A percentile compares a stretch with the other conserved stretches of the same genome.
phyloP scores from a whole-genome alignment of 2,329 filamentous ascomycete species.

The Xylaria sp. region DNA sequence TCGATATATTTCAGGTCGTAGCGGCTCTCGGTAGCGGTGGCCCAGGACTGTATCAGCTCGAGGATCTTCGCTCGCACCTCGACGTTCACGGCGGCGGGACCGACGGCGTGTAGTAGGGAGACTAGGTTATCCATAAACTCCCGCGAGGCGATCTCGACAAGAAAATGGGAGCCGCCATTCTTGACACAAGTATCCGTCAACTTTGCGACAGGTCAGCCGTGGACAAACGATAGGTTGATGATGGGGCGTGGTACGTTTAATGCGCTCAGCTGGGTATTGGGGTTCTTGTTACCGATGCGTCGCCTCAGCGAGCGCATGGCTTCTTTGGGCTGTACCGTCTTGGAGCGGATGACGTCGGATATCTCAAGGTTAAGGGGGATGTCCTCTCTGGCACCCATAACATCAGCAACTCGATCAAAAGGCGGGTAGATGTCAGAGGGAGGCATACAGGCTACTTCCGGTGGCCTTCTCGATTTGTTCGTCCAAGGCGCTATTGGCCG shows the following conservation, averaged over 20 bases:
- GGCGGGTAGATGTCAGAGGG: background rate
- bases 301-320: conserved; percentile 96
- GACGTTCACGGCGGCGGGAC: conserved; percentile 72
- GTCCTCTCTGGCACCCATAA: conserved; percentile 68
- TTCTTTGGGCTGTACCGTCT: conserved; percentile 95
- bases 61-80: conserved; percentile 90
- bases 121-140: conserved; percentile 98
- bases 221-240: background rate
- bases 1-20: conserved; percentile 83
- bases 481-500: conserved; percentile 86
- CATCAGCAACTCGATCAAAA: conserved; percentile 29
- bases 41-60: conserved; percentile 92
- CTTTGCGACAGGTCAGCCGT: conserved; percentile 42
- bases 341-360: conserved; percentile 94
- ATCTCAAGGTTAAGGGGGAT: conserved; percentile 98
- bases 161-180: conserved; percentile 94
- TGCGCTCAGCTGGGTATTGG: conserved; percentile 94
- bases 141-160: conserved; percentile 90
- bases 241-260: conserved; percentile 66
- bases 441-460: conserved; percentile 81
- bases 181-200: conserved; percentile 98
- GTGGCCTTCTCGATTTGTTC: conserved; percentile 97
- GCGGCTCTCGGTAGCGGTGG: conserved; percentile 82
- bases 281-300: conserved; percentile 95
- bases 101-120: conserved; percentile 82